Evolutionary conservation across 176 grass and related monocot species (phyloP).

Genomic region (Triticum timopheevii): DNA sequence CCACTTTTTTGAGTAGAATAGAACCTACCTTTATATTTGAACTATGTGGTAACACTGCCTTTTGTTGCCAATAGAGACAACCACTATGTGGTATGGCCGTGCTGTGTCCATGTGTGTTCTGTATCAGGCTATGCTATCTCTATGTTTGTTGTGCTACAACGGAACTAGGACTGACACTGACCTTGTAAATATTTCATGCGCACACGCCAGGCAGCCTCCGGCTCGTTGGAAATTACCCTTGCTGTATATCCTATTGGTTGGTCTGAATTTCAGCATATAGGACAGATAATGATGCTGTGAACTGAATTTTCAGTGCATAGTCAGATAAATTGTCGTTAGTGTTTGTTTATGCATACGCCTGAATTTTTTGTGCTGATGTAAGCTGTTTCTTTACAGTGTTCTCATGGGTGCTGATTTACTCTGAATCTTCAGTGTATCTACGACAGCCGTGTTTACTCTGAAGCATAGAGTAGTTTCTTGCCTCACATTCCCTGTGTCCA

Average conservation of each 20-base stretch:
- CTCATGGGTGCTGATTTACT: too few relatives aligned
- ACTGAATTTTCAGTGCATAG: not conserved
- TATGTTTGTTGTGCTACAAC: not conserved
- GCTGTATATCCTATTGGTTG: not conserved
- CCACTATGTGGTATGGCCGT: not conserved
- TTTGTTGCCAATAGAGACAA: not conserved
- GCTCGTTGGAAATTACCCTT: not conserved
- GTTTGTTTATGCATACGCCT: not conserved
- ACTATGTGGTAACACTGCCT: not conserved
- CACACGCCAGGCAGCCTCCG: not conserved
- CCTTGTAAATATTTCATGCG: not conserved
- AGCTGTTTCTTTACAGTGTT: not conserved
- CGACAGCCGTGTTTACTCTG: too few relatives aligned
- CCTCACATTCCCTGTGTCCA: too few relatives aligned
- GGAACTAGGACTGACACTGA: not conserved
- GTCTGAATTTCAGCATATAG: not conserved
- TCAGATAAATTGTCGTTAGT: not conserved
- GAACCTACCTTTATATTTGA: not conserved
- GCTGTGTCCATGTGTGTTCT: not conserved
- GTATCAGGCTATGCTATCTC: not conserved
- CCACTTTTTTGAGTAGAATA: not conserved
- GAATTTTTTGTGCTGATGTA: not conserved
- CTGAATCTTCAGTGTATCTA: too few relatives aligned
- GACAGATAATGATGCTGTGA: not conserved
- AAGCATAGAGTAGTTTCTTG: too few relatives aligned